Conservation (phyloP, 257 asterid species). For the Linderniella brevidens region DNA sequence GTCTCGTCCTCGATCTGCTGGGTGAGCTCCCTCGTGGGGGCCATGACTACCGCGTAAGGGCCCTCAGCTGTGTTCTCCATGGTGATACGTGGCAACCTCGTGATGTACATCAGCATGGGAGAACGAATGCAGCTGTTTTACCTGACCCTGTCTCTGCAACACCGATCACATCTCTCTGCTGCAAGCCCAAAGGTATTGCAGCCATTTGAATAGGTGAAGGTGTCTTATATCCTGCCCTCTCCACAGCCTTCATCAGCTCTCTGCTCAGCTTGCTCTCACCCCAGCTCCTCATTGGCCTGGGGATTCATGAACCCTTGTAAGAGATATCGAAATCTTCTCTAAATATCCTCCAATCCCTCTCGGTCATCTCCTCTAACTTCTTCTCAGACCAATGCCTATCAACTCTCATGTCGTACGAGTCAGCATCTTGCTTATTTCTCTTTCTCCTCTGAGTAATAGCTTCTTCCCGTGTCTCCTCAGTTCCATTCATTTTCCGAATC, state of each 20-base stretch:
- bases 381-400: slow-evolving; percentile 44
- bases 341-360: slow-evolving; percentile 38
- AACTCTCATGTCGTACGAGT: slow-evolving; percentile 32
- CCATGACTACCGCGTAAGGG: slow-evolving; percentile 29
- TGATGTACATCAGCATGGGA: slow-evolving; percentile 39
- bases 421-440: slow-evolving; percentile 38
- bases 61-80: slow-evolving; percentile 39
- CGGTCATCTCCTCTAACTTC: slow-evolving; percentile 29
- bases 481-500: slow-evolving; percentile 31
- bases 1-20: slow-evolving; percentile 17
- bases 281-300: slow-evolving; percentile 52
- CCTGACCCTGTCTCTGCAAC: slow-evolving; percentile 46
- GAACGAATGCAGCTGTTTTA: slow-evolving; percentile 52
- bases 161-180: slow-evolving; percentile 34
- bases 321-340: slow-evolving; percentile 31
- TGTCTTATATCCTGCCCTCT: slow-evolving; percentile 32
- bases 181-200: slow-evolving; percentile 31
- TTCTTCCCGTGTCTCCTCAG: slow-evolving; percentile 30
- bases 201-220: slow-evolving; percentile 44
- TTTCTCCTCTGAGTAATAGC: slow-evolving; percentile 35
- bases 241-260: slow-evolving; percentile 32
- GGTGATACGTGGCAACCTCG: slow-evolving; percentile 28
- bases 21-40: too few species aligned
- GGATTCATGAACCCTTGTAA: slow-evolving; percentile 39
- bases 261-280: slow-evolving; percentile 24